Conservation (phyloP, 2,329 filamentous ascomycete genomes). For the Chaetomium globosum region DNA sequence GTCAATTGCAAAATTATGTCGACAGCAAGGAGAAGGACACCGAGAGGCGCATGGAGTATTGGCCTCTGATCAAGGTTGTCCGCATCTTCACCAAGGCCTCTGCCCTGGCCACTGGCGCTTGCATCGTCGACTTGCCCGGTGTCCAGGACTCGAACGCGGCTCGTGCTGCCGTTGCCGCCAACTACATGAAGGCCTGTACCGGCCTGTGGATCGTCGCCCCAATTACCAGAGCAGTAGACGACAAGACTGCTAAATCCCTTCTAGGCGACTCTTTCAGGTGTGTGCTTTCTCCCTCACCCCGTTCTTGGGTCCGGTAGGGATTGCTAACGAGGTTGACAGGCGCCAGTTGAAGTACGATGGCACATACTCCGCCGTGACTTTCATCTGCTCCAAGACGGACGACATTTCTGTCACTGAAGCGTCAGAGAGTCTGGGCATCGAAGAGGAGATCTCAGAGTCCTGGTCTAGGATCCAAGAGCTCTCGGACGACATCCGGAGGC, state of each 20-base stretch:
- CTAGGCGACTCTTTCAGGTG: conserved; percentile 58
- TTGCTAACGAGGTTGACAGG: conserved; percentile 13
- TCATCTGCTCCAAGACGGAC: conserved; percentile 66
- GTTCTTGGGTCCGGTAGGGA: too few species aligned
- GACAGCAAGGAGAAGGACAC: conserved; percentile 57
- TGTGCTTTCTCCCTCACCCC: background rate
- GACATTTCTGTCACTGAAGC: conserved; percentile 49
- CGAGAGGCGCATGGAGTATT: conserved; percentile 43
- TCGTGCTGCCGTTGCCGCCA: conserved; percentile 52
- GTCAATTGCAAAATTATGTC: conserved; percentile 53
- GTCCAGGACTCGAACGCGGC: conserved; percentile 64
- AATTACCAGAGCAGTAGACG: conserved; percentile 62
- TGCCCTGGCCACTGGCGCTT: conserved; percentile 44
- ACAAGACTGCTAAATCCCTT: conserved; percentile 59
- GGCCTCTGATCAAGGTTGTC: conserved; percentile 59
- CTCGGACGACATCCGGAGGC: background rate
- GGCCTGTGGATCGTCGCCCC: conserved; percentile 65
- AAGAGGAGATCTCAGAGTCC: conserved; percentile 28
- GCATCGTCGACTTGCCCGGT: conserved; percentile 57
- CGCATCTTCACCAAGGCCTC: conserved; percentile 45
- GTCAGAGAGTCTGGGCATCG: conserved; percentile 32
- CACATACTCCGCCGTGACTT: conserved; percentile 56
- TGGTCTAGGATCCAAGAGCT: conserved; percentile 22
- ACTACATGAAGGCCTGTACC: conserved; percentile 63
- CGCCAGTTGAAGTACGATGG: conserved; percentile 63